A percentile compares a stretch with the other conserved stretches of the same genome.
Conservation (phyloP, 169 alveolate genomes). For the Neospora caninum region DNA sequence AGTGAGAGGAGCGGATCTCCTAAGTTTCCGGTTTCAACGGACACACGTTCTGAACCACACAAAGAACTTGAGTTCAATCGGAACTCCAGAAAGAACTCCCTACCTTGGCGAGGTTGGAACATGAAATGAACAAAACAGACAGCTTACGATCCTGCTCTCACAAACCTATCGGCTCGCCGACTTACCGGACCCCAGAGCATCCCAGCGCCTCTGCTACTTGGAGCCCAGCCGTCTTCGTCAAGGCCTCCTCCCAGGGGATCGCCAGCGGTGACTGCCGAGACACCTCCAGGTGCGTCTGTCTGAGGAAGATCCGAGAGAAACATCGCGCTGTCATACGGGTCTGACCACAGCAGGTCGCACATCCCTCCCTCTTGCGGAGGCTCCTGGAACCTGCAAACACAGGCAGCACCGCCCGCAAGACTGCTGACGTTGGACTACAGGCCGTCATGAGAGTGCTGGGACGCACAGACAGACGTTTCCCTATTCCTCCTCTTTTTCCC, state of each 20-base stretch:
- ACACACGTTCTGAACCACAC: too few relatives aligned
- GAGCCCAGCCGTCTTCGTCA: slow-evolving; percentile 46
- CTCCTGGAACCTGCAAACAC: slow-evolving; percentile 87
- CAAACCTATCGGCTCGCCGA: too few relatives aligned
- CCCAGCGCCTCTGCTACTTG: slow-evolving; percentile 50
- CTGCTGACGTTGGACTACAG: not conserved
- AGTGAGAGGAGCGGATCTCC: not conserved
- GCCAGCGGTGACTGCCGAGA: not conserved
- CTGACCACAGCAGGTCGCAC: slow-evolving; percentile 99
- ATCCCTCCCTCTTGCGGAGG: slow-evolving; percentile 99
- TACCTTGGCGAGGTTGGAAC: too few relatives aligned
- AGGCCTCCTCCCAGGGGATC: slow-evolving; percentile 25
- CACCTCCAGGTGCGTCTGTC: not conserved
- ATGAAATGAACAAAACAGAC: too few relatives aligned
- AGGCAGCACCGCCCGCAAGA: not conserved
- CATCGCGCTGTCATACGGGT: slow-evolving; percentile 86
- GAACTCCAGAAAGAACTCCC: too few relatives aligned
- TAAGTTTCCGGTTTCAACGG: too few relatives aligned
- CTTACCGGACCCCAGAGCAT: slow-evolving; percentile 40
- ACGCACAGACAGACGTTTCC: too few relatives aligned
- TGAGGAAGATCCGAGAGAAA: not conserved
- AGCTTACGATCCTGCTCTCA: too few relatives aligned
- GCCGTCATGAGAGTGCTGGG: too few relatives aligned
- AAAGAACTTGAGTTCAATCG: too few relatives aligned
- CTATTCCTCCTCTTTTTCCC: too few relatives aligned